Base-by-base conservation (phyloP, 805 yeast species). In the Candida qinlingensis region DNA sequence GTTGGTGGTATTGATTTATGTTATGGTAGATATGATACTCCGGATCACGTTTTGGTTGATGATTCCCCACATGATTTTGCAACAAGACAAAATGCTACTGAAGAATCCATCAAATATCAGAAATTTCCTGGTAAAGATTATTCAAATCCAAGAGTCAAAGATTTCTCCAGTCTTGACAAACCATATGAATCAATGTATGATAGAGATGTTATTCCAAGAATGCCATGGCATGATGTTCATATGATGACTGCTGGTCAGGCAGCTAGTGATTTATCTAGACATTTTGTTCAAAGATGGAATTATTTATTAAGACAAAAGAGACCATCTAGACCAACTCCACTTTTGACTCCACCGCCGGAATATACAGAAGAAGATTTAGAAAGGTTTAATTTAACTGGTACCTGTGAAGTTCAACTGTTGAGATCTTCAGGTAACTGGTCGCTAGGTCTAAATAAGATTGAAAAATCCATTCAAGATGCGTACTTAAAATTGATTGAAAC, bases 151-250 rank as follows among this genome's bases (percentile, higher is more conserved):
- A 77, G 99, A 54, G 89, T 87, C 12, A 84, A 85, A 59, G 99
- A 94, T 64, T 94, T 94, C 63, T 77, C 65, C 60, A 83, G 76
- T 4, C 73, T 94, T 49, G 88, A 90, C 54, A 80, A 82, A 56
- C 98, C 99, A 2, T 89, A 83, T 60, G 95, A 88, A 44, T 87
- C 88, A 26, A 85, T 92, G 94, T 89, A 89, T 61, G 96, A 94
- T 65, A 77, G 99, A 51, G 72, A 76, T 12, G 65, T 65, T 19
- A 76, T 79, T 25, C 98, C 99, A 3, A 79, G 99, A 58, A 94
- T 94, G 99, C 99, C 99, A 8, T 94, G 99, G 99, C 99, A 94
- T 66, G 99, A 94, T 74, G 88, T 94, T 37, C 98, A 94, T 57
- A 94, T 91, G 96, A 81, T 90, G 69, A 82, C 95, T 1, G 80